phyloP scores from a whole-genome alignment of 2,329 filamentous ascomycete genomes.

The Blastomyces percursus region DNA sequence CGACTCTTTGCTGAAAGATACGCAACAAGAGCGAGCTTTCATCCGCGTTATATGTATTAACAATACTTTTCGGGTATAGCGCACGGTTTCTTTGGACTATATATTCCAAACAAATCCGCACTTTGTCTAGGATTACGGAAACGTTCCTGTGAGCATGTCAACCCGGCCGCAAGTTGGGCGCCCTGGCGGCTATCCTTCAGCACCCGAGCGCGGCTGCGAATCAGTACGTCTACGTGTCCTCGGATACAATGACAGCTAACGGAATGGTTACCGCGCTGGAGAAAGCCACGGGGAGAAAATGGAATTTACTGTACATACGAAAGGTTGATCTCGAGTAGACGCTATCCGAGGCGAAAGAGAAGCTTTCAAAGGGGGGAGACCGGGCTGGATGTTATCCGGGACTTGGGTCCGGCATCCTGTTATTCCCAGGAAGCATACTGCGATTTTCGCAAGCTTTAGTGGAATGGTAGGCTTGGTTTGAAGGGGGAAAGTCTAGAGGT shows the following conservation, averaged over 20 bases:
- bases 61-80: slow-evolving; percentile 27
- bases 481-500: neutral
- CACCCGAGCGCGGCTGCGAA: slow-evolving; percentile 45
- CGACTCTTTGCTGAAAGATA: slow-evolving; percentile 48
- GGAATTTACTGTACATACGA: slow-evolving; percentile 37
- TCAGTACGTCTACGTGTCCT: slow-evolving; percentile 47
- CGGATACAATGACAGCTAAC: slow-evolving; percentile 48
- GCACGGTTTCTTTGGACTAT: slow-evolving; percentile 42
- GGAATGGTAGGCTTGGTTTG: slow-evolving; percentile 1
- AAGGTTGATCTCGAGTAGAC: neutral
- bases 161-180: slow-evolving; percentile 44
- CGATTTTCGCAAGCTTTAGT: neutral
- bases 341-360: neutral
- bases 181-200: slow-evolving; percentile 42
- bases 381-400: neutral
- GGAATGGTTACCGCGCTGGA: slow-evolving; percentile 46
- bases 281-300: slow-evolving; percentile 42
- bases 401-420: neutral
- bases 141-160: slow-evolving; percentile 41
- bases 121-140: slow-evolving; percentile 48
- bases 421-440: neutral
- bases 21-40: too few relatives aligned
- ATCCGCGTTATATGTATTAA: neutral
- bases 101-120: slow-evolving; percentile 39
- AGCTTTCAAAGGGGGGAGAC: neutral